phyloP scores from a whole-genome alignment of 495 filamentous ascomycete genomes.

The Antarctomyces pellizariae region DNA sequence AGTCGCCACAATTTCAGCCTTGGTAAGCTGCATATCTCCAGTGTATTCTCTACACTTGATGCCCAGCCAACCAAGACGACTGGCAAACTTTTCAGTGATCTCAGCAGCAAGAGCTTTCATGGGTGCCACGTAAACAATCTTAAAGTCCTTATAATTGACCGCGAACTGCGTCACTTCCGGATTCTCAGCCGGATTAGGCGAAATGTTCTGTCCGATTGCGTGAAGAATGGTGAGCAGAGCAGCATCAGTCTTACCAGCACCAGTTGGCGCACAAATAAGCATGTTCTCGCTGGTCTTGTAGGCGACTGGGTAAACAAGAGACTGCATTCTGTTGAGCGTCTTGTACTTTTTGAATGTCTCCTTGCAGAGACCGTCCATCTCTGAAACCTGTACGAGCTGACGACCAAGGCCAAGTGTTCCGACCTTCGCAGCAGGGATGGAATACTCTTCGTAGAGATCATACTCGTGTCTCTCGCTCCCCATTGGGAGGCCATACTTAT shows the following conservation, averaged over 20 bases:
- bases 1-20: constrained; percentile 81
- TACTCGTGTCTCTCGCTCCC: constrained; percentile 37
- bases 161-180: constrained; percentile 50
- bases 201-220: constrained; percentile 61
- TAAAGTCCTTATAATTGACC: constrained; percentile 71
- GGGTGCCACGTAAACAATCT: constrained; percentile 92
- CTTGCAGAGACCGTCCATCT: constrained; percentile 73
- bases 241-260: constrained; percentile 96
- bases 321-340: constrained; percentile 91
- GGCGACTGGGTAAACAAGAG: constrained; percentile 80
- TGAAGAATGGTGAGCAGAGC: constrained; percentile 93
- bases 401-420: constrained; percentile 45
- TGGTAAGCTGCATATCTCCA: constrained; percentile 96
- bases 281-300: constrained; percentile 96
- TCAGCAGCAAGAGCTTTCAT: constrained; percentile 97
- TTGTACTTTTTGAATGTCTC: constrained; percentile 92
- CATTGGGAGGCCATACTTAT: constrained; percentile 49
- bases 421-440: constrained; percentile 61
- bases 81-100: constrained; percentile 86
- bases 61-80: constrained; percentile 78
- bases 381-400: constrained; percentile 51
- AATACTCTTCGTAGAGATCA: constrained; percentile 57
- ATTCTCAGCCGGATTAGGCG: constrained; percentile 54
- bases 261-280: constrained; percentile 94
- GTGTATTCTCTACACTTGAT: constrained; percentile 79